Evolutionary conservation across 257 asterid genomes (phyloP).

Genomic region (Fraxinus pennsylvanica): DNA sequence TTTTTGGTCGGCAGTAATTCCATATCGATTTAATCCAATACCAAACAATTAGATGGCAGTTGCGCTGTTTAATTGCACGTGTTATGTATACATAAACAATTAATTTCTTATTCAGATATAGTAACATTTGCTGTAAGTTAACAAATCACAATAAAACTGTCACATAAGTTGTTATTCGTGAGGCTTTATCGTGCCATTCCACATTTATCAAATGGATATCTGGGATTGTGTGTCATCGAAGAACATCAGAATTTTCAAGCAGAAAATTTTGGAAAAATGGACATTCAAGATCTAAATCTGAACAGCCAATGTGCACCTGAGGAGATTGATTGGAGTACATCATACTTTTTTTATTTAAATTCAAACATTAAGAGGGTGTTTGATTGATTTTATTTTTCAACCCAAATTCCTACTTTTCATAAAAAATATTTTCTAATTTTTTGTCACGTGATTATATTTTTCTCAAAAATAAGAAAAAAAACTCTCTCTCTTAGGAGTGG

Average conservation of each 20-base stretch:
- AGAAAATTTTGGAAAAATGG: slow-evolving; percentile 10
- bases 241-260: not conserved
- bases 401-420: too few species aligned
- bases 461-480: too few species aligned
- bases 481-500: too few species aligned
- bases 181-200: too few species aligned
- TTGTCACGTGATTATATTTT: too few species aligned
- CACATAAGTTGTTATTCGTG: too few species aligned
- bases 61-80: not conserved
- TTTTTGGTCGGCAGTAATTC: slow-evolving; percentile 56
- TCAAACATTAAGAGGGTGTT: not conserved
- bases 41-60: slow-evolving; percentile 7
- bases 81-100: not conserved
- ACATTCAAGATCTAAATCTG: slow-evolving; percentile 42
- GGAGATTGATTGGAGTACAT: slow-evolving; percentile 20
- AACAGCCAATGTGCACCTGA: slow-evolving; percentile 48
- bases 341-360: not conserved
- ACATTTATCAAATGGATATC: not conserved
- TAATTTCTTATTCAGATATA: too few species aligned
- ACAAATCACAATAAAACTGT: too few species aligned
- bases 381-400: too few species aligned
- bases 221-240: slow-evolving; percentile 23
- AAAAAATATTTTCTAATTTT: too few species aligned
- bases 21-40: not conserved
- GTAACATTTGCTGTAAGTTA: too few species aligned